Conservation (phyloP, 495 filamentous ascomycete species). For the Hypomontagnella submonticulosa region DNA sequence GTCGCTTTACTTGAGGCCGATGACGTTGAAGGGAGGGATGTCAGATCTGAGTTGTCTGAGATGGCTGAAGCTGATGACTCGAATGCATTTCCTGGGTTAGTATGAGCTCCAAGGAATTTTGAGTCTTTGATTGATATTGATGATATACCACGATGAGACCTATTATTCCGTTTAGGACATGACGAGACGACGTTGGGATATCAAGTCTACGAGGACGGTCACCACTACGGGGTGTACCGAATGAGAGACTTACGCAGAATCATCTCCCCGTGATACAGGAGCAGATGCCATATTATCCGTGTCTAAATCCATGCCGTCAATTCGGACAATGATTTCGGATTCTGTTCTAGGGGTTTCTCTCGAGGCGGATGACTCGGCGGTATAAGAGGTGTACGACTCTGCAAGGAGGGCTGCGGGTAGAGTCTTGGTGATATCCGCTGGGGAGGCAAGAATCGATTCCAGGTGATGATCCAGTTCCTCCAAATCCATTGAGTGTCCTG, state of each 20-base stretch:
- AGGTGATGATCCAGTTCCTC: conserved; percentile 41
- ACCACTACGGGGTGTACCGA: conserved; percentile 18
- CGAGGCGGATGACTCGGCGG: conserved; percentile 26
- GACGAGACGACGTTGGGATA: not conserved
- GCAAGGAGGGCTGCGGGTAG: conserved; percentile 37
- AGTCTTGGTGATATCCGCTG: conserved; percentile 39
- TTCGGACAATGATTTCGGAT: conserved; percentile 47
- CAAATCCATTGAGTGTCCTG: conserved; percentile 34
- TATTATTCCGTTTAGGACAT: conserved; percentile 36
- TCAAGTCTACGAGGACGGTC: not conserved
- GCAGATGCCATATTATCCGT: conserved; percentile 27
- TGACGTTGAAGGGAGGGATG: conserved; percentile 55
- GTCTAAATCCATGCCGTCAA: conserved; percentile 41
- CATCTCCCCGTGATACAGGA: conserved; percentile 28
- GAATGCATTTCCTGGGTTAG: conserved; percentile 40
- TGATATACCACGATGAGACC: conserved; percentile 31
- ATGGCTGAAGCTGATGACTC: conserved; percentile 46
- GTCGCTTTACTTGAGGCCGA: conserved; percentile 65
- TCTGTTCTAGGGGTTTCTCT: conserved; percentile 42
- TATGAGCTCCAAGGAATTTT: conserved; percentile 24
- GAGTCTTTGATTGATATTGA: conserved; percentile 33
- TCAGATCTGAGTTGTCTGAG: conserved; percentile 58
- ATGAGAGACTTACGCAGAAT: conserved; percentile 46
- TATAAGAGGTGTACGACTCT: conserved; percentile 35
- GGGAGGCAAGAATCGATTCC: conserved; percentile 35